Base-by-base conservation (phyloP, 2,329 filamentous ascomycete genomes). In the Colletotrichum australisinense region DNA sequence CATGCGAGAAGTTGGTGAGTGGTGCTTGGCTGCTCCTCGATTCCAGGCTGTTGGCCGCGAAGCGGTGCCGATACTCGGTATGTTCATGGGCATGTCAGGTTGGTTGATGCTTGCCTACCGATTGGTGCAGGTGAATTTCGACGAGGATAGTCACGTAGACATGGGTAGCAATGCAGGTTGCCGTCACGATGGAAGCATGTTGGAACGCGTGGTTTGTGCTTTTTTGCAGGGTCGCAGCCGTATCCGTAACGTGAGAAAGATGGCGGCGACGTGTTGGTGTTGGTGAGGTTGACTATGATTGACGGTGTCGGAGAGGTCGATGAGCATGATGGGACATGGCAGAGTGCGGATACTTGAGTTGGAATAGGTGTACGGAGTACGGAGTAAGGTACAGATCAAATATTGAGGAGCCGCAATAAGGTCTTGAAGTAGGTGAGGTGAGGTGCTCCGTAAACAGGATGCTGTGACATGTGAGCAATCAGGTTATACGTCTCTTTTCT, bases 191-290 rank as follows among this genome's bases (percentile, higher is more conserved):
- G 52, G 52, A 9, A 26, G 24, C n/a, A 38, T 38, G 46, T 38
- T 53, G 46, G 60, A 63, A 32, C 60, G 28, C 52, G 46, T 53
- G 60, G 28, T 64, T 64, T 64, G 46, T 64, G 60, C 28, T 35
- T 53, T 53, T 49, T 16, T 26, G 62, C 55, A 30, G 24, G 28
- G 46, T 12, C 30, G 22, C 30, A 24, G 30, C 22, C 30, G 28
- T n/a, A 16, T 52, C 30, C 28, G 49, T 35, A 32, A 32, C n/a
- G 28, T 32, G 16, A 22, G n/a, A 14, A 35, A 22, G 28, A 53
- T 26, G 59, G 24, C 32, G 16, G 30, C 59, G 26, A 63, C 19
- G 19, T 7, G 19, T 58, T 35, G 26, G 19, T 8, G 42, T 49
- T 49, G 42, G 19, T 58, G 55, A 28, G 28, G 16, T n/a, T 58